Evolutionary conservation across 257 asterid species (phyloP).

Genomic region (Lycium barbarum): DNA sequence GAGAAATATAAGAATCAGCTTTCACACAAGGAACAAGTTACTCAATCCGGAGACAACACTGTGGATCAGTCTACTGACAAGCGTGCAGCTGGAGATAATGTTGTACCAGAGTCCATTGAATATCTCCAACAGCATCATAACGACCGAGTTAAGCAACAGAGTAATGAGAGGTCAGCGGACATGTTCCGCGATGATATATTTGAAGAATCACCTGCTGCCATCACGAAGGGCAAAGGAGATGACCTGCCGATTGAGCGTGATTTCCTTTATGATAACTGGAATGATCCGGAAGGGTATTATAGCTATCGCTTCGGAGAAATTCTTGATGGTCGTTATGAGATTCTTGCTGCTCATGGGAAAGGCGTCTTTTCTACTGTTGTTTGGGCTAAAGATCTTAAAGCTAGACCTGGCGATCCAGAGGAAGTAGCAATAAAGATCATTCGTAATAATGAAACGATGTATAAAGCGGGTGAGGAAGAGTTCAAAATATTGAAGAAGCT

Average conservation of each 20-base stretch:
- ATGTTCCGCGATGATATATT: constrained; percentile 91
- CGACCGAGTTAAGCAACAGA: constrained; percentile 42
- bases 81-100: constrained; percentile 44
- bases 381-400: constrained; percentile 95
- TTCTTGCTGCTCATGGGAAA: constrained; percentile 88
- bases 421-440: constrained; percentile 94
- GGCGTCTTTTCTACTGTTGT: constrained; percentile 95
- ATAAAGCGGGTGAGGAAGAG: constrained; percentile 93
- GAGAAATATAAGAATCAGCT: constrained; percentile 71
- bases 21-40: constrained; percentile 42
- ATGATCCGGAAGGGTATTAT: constrained; percentile 87
- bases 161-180: constrained; percentile 65
- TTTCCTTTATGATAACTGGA: constrained; percentile 90
- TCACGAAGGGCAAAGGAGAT: constrained; percentile 85
- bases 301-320: too few species aligned
- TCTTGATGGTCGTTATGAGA: too few species aligned
- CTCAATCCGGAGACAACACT: constrained; percentile 45
- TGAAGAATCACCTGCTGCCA: constrained; percentile 93
- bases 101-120: constrained; percentile 39
- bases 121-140: not conserved
- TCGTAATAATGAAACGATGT: constrained; percentile 92
- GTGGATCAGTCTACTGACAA: constrained; percentile 42
- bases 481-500: constrained; percentile 86
- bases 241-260: constrained; percentile 69
- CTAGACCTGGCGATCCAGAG: constrained; percentile 68